These are phyloP conservation scores for Phytopythium delawarense DNA, from an alignment of 352 stramenopile species.

Conservation along the genomic window DNA sequence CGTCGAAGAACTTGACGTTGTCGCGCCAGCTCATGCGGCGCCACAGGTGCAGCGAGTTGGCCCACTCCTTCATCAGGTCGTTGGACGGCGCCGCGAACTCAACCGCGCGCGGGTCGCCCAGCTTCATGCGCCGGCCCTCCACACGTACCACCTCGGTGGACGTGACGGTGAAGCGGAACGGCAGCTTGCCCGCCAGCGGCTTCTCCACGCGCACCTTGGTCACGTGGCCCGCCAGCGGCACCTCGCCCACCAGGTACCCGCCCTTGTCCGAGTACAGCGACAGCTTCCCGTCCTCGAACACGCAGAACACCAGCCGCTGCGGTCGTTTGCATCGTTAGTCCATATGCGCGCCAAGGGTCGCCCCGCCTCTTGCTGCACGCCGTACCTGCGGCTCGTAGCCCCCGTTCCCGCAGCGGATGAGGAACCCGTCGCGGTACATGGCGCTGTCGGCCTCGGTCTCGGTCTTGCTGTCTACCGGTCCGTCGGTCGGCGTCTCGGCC, in stretches of 20 bases:
- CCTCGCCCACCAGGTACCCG: slow-evolving; percentile 50
- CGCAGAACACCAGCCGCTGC: slow-evolving; percentile 65
- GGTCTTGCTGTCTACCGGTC: neutral
- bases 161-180: slow-evolving; percentile 71
- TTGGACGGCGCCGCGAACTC: slow-evolving; percentile 70
- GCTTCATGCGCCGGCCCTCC: slow-evolving; percentile 76
- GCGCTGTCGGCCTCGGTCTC: neutral
- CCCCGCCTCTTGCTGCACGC: no score
- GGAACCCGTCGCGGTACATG: slow-evolving; percentile 82
- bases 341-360: neutral
- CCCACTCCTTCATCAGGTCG: slow-evolving; percentile 85
- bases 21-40: slow-evolving; percentile 87
- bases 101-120: slow-evolving; percentile 52
- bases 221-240: slow-evolving; percentile 65
- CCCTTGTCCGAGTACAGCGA: slow-evolving; percentile 74
- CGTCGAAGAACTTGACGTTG: slow-evolving; percentile 83
- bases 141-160: slow-evolving; percentile 63
- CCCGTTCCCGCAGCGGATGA: slow-evolving; percentile 55
- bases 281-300: slow-evolving; percentile 74
- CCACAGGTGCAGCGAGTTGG: slow-evolving; percentile 79
- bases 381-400: slow-evolving; percentile 51
- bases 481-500: neutral
- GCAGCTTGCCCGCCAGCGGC: slow-evolving; percentile 49
- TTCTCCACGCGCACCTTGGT: slow-evolving; percentile 80
- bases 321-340: neutral